Base-by-base conservation (phyloP, 345 rosid species). In the Physaria fendleri region DNA sequence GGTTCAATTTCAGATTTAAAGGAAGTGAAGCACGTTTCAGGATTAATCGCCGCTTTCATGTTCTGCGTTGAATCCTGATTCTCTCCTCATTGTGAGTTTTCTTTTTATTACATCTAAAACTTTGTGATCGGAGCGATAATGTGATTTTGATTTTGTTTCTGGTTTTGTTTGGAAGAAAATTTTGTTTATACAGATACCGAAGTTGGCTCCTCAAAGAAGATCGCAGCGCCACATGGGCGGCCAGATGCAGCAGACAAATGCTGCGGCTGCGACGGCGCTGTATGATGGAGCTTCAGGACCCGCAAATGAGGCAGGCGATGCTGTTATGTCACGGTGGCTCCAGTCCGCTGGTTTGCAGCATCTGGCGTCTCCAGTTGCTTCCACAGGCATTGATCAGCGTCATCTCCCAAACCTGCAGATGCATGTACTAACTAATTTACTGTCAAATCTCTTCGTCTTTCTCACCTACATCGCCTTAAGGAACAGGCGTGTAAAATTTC, bases 301-400 rank as follows among this genome's bases (percentile, higher is more conserved):
- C n/a, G 47, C 82, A 2, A 74, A 81, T 28, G 97, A 90, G 56
- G 84, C 94, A 0, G 87, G 97, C 3, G 99, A 93, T 67, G 96
- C 97, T 0, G 97, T 93, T 51, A 93, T 90, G 97, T 96, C 97
- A 10, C 87, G 99, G 66, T 93, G 95, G 97, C 87, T 93, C 63
- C 97, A 93, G 77, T 93, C 97, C 10, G 95, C 96, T 41, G 99
- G 99, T 53, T 71, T 93, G 83, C 99, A 93, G 90, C 99, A 93
- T 83, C 88, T 93, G 79, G 99, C 95, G 61, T 90, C 99, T 50
- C 99, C 99, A 12, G 52, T 85, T 80, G 84, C 95, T 63, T 81
- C 96, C 18, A 71, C 91, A 0, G 82, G 86, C 46, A 49, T 75
- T 42, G 99, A 90, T 72, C 88, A 93, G 33, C 95, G 90, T 45